Conservation (phyloP, 2,329 filamentous ascomycete genomes). For the Periconia digitata region DNA sequence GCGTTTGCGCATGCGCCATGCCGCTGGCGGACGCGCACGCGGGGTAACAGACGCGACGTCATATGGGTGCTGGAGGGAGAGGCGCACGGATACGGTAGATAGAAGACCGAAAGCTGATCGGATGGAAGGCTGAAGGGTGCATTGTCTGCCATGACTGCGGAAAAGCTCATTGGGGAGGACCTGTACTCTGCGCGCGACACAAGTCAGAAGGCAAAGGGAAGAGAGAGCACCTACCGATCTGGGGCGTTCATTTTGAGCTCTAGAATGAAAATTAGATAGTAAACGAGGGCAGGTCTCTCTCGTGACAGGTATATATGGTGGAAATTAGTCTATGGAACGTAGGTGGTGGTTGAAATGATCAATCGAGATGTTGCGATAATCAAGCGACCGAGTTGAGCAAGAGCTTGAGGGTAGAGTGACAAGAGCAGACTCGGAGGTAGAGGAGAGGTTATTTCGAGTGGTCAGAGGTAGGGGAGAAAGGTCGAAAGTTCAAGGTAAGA, state of each 20-base stretch:
- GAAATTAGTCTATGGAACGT: not conserved
- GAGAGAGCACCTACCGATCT: constrained; percentile 33
- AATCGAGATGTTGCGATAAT: not conserved
- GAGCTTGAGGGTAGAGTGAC: not conserved
- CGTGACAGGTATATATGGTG: too few species aligned
- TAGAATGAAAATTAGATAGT: not conserved
- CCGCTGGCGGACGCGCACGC: not conserved
- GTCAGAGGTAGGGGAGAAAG: not conserved
- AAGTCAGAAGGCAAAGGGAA: not conserved
- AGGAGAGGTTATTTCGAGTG: not conserved
- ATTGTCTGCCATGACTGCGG: not conserved
- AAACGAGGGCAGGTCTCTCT: too few species aligned
- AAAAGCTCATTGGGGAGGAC: constrained; percentile 7
- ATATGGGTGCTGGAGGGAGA: not conserved
- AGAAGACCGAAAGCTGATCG: not conserved
- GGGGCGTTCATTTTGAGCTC: constrained; percentile 40
- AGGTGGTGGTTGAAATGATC: not conserved
- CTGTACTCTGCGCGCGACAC: not conserved
- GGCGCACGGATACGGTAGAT: not conserved
- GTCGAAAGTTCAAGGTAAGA: not conserved
- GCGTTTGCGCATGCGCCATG: not conserved
- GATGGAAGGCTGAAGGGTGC: not conserved
- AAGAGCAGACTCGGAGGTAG: not conserved
- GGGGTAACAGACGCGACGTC: not conserved
- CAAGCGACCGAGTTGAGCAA: not conserved